These are phyloP conservation scores for Penicillium canescens DNA, from an alignment of 495 filamentous ascomycete species.

Conservation along the genomic window DNA sequence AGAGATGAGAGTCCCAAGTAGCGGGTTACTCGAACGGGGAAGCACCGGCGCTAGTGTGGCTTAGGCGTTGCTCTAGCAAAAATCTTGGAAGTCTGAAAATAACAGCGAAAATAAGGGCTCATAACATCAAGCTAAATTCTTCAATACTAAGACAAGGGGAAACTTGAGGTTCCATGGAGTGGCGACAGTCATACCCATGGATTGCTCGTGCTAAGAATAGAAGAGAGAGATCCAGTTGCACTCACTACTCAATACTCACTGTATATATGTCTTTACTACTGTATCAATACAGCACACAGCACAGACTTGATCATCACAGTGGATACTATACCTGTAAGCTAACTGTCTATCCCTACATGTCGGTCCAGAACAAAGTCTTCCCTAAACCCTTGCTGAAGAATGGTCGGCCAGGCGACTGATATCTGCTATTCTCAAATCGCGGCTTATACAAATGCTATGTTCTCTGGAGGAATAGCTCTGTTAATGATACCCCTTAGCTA, in stretches of 20 bases:
- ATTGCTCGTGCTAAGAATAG: constrained; percentile 4
- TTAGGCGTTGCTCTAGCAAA: not conserved
- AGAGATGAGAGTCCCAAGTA: not conserved
- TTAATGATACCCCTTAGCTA: not conserved
- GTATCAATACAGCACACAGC: not conserved
- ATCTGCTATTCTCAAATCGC: not conserved
- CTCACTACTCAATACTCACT: too few species aligned
- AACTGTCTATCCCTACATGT: not conserved
- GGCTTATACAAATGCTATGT: too few species aligned
- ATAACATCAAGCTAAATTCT: too few species aligned
- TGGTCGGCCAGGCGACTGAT: constrained; percentile 2
- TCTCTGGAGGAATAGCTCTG: too few species aligned
- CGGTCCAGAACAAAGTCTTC: not conserved
- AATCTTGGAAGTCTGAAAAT: not conserved
- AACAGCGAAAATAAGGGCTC: too few species aligned
- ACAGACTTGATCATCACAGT: not conserved
- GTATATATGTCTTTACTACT: not conserved
- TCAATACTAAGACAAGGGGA: too few species aligned
- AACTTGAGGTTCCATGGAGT: not conserved
- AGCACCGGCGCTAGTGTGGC: constrained; percentile 7
- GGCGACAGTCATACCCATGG: not conserved
- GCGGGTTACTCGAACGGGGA: constrained; percentile 3
- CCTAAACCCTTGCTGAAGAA: not conserved
- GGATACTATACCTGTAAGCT: not conserved
- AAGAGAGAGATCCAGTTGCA: not conserved